phyloP scores from a whole-genome alignment of 768 basidiomycete genomes.

The Psilocybe cyanescens region DNA sequence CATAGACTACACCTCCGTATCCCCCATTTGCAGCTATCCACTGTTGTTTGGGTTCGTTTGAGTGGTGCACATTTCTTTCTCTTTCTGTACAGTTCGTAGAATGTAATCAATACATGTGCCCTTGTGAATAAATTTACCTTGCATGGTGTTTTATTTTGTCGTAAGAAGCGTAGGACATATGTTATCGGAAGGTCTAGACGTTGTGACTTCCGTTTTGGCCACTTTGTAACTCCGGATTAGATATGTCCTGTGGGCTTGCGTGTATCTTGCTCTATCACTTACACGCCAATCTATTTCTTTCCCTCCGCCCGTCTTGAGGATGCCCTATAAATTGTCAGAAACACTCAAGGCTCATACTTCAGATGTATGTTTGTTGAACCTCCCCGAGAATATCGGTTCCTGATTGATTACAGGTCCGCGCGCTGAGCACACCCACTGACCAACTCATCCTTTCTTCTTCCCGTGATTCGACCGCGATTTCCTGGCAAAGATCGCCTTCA shows the following conservation, averaged over 20 bases:
- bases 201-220: conserved; percentile 15
- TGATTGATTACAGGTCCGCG: conserved; percentile 69
- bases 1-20: conserved; percentile 90
- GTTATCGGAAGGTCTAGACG: conserved; percentile 12
- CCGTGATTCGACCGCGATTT: conserved; percentile 88
- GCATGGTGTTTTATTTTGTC: background rate
- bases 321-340: conserved; percentile 38
- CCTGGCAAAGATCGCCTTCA: conserved; percentile 68
- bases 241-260: conserved; percentile 16
- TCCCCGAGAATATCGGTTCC: conserved; percentile 11
- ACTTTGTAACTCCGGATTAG: conserved; percentile 35
- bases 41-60: conserved; percentile 80
- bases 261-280: conserved; percentile 19
- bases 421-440: conserved; percentile 74
- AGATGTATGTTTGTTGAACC: conserved; percentile 27
- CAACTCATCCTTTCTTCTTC: conserved; percentile 87
- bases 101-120: background rate
- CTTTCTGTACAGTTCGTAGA: background rate
- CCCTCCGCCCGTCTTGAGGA: conserved; percentile 16
- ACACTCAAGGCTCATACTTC: conserved; percentile 33
- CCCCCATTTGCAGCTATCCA: conserved; percentile 64
- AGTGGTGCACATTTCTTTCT: conserved; percentile 71
- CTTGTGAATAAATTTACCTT: background rate
- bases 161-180: background rate
- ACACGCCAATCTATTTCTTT: conserved; percentile 5